Evolutionary conservation across 768 basidiomycete genomes (phyloP).

Genomic region (Boletales sp.): DNA sequence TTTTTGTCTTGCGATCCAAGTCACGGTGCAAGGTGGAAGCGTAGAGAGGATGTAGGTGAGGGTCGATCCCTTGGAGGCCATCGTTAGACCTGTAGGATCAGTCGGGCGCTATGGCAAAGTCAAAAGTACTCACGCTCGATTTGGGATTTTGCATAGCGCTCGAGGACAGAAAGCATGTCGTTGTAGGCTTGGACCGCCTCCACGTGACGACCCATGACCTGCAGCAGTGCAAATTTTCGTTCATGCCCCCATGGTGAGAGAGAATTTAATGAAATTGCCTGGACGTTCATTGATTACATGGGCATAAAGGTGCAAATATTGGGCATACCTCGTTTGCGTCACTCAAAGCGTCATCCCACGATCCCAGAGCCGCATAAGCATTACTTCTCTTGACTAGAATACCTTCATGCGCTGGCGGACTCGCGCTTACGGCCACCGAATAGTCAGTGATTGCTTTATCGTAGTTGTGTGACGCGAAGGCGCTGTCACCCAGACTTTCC

Average conservation of each 20-base stretch:
- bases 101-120: too few relatives aligned
- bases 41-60: too few relatives aligned
- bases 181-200: neutral
- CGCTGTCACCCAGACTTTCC: slow-evolving; percentile 7
- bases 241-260: slow-evolving; percentile 4
- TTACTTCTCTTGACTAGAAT: slow-evolving; percentile 4
- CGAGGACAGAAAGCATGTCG: neutral
- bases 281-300: too few relatives aligned
- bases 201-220: slow-evolving; percentile 12
- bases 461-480: neutral
- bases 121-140: neutral
- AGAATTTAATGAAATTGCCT: slow-evolving; percentile 3
- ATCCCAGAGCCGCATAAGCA: neutral
- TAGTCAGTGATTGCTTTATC: slow-evolving; percentile 2
- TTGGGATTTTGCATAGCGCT: neutral
- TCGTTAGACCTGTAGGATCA: too few relatives aligned
- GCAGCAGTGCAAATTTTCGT: neutral
- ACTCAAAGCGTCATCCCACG: slow-evolving; percentile 5
- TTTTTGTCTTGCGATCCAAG: too few relatives aligned
- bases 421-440: neutral
- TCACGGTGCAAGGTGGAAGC: too few relatives aligned
- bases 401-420: neutral
- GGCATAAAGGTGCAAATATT: too few relatives aligned
- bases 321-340: slow-evolving; percentile 7
- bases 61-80: too few relatives aligned